These are phyloP conservation scores for Exophiala bonariae DNA, from an alignment of 2,329 filamentous ascomycete genomes.

Conservation along the genomic window DNA sequence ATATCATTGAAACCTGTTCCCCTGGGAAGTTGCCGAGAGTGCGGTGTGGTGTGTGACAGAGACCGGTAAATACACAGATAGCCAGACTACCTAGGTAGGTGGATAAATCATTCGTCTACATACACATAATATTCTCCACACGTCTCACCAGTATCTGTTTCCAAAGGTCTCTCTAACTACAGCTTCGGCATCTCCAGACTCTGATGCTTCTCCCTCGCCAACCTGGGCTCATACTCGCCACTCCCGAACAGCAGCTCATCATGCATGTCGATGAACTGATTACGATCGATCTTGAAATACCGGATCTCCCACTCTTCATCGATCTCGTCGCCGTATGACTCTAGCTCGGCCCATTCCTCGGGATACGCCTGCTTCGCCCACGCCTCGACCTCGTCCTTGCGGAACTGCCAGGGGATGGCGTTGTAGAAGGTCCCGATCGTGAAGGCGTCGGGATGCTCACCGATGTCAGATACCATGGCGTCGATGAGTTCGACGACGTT, in stretches of 20 bases:
- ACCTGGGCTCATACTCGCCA: constrained; percentile 24
- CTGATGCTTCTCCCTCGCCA: constrained; percentile 17
- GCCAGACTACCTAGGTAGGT: no score
- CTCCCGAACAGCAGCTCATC: constrained; percentile 24
- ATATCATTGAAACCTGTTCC: no score
- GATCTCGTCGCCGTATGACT: constrained; percentile 32
- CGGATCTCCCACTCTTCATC: constrained; percentile 30
- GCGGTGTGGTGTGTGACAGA: no score
- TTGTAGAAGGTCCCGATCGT: constrained; percentile 77
- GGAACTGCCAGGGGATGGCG: constrained; percentile 63
- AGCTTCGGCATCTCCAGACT: constrained; percentile 17
- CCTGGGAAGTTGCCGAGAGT: no score
- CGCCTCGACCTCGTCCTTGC: constrained; percentile 68
- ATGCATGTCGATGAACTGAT: constrained; percentile 23
- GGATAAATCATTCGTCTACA: no score
- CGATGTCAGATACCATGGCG: constrained; percentile 66
- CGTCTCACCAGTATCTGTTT: no score
- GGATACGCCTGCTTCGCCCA: constrained; percentile 73
- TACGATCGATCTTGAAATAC: constrained; percentile 28
- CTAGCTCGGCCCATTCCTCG: constrained; percentile 66
- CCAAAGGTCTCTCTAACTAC: no score
- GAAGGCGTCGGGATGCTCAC: constrained; percentile 65
- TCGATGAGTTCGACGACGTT: constrained; percentile 67
- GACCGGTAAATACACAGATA: no score
- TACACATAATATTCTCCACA: no score